Evolutionary conservation across 2,329 filamentous ascomycete genomes (phyloP).

Genomic region (Bipolaris oryzae): DNA sequence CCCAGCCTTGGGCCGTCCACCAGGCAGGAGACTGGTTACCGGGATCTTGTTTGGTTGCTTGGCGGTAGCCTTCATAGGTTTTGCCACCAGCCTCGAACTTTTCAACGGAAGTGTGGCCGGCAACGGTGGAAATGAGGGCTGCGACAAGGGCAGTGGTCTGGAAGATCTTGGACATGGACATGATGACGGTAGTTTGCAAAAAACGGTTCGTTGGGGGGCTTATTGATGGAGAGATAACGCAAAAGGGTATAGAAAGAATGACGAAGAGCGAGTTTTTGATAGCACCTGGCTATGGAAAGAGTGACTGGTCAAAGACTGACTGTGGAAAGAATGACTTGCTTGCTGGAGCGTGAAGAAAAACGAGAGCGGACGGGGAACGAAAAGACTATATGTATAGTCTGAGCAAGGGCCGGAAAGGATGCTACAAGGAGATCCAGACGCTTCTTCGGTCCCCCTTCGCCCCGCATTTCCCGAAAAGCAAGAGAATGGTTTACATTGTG

Average conservation of each 20-base stretch:
- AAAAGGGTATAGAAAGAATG: conserved; percentile 16
- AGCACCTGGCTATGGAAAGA: conserved; percentile 41
- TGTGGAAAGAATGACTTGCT: conserved; percentile 29
- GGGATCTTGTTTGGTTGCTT: conserved; percentile 32
- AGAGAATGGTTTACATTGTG: conserved; percentile 14
- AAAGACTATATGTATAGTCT: conserved; percentile 24
- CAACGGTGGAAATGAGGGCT: conserved; percentile 31
- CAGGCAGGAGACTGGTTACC: conserved; percentile 39
- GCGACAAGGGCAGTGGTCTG: conserved; percentile 36
- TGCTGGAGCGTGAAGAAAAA: conserved; percentile 20
- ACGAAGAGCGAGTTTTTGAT: conserved; percentile 21
- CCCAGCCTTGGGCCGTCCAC: conserved; percentile 44
- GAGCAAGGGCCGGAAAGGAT: conserved; percentile 2
- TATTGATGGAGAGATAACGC: conserved; percentile 5
- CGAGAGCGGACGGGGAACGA: conserved; percentile 3
- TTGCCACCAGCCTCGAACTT: conserved; percentile 34
- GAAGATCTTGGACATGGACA: conserved; percentile 37
- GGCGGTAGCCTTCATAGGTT: conserved; percentile 39
- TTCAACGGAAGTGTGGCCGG: conserved; percentile 38
- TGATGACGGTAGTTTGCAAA: not conserved
- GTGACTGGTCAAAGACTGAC: conserved; percentile 35
- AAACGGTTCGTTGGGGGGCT: not conserved
- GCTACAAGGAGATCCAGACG: conserved; percentile 6
- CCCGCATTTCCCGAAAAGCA: conserved; percentile 16
- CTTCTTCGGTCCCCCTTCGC: conserved; percentile 9